These are phyloP conservation scores for Tricholoma sp. DNA, from an alignment of 768 basidiomycete species.

Conservation along the genomic window DNA sequence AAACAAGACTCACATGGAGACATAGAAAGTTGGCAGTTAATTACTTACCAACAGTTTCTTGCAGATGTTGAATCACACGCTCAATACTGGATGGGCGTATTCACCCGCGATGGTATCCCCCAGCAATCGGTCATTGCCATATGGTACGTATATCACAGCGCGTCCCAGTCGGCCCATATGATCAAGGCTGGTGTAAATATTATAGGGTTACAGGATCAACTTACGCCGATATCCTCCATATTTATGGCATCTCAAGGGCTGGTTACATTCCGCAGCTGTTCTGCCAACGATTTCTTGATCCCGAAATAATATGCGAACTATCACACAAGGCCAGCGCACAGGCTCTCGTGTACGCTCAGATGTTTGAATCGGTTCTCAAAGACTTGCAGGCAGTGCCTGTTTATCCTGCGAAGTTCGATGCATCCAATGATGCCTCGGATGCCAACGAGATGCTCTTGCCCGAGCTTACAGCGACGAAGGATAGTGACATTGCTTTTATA, in stretches of 20 bases:
- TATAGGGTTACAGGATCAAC: slow-evolving; percentile 57
- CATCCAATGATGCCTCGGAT: slow-evolving; percentile 19
- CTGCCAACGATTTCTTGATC: slow-evolving; percentile 53
- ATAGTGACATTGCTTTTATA: slow-evolving; percentile 38
- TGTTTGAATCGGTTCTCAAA: slow-evolving; percentile 32
- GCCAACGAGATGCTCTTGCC: slow-evolving; percentile 32
- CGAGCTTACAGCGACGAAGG: slow-evolving; percentile 23
- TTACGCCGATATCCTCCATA: slow-evolving; percentile 56
- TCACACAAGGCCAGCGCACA: slow-evolving; percentile 47
- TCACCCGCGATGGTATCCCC: slow-evolving; percentile 35
- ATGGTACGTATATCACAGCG: slow-evolving; percentile 38
- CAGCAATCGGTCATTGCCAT: slow-evolving; percentile 54
- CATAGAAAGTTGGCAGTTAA: slow-evolving; percentile 18
- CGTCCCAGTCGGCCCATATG: not conserved
- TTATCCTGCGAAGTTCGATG: slow-evolving; percentile 24
- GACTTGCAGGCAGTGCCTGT: slow-evolving; percentile 35
- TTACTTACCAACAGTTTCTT: slow-evolving; percentile 39
- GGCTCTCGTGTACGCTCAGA: slow-evolving; percentile 51
- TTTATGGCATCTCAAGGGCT: slow-evolving; percentile 61
- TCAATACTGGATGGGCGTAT: slow-evolving; percentile 43
- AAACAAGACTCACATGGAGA: slow-evolving; percentile 24
- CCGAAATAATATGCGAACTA: slow-evolving; percentile 57
- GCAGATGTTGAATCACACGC: slow-evolving; percentile 53
- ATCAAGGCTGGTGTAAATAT: slow-evolving; percentile 5
- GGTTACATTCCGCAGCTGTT: slow-evolving; percentile 67